Base-by-base conservation (phyloP, 495 filamentous ascomycete genomes). In the Neurospora sp. region DNA sequence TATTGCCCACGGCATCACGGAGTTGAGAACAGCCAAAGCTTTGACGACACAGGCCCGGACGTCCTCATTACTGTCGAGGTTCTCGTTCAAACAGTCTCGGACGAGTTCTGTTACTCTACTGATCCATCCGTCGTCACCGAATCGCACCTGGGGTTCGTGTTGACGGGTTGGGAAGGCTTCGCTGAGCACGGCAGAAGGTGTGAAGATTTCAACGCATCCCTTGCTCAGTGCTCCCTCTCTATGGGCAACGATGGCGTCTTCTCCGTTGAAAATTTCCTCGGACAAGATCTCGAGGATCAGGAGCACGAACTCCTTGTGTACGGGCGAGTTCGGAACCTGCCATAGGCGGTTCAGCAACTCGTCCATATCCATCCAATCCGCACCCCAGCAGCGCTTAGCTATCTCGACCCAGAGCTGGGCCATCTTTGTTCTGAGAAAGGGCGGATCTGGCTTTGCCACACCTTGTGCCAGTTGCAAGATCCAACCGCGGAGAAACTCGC, bases 281-380 rank as follows among this genome's bases (percentile, higher is more conserved):
- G 94, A 97, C 66, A 98, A 85, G n/a, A 90, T 93, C 82, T 98
- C 96, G 70, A 99, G 84, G 53, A 98, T 88, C 40, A 88, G 89
- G 8, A 97, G 85, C 18, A 97, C 93, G 46, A 97, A 84, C 76
- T 91, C 89, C 81, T 93, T 93, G 80, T 93, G 91, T 18, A 90
- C 88, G 27, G 90, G 81, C 69, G 88, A 87, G 27, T 88, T 87
- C 40, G 84, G 82, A 0, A 87, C 78, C 71, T 85, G 82, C 96
- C 96, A 99, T 35, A 98, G 86, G 72, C 88, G 88, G 53, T 94
- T 89, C 53, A 99, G 86, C 75, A 91, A 83, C 59, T 88, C 85
- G 78, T 99, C 96, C 96, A 99, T 98, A 79, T 96, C 89, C 82
- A 91, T 87, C 96, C 96, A 99, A 68, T 95, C 92, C 40, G 88